phyloP scores from a whole-genome alignment of 371 early-diverging fungal genomes.

The Chytridium lagenaria region DNA sequence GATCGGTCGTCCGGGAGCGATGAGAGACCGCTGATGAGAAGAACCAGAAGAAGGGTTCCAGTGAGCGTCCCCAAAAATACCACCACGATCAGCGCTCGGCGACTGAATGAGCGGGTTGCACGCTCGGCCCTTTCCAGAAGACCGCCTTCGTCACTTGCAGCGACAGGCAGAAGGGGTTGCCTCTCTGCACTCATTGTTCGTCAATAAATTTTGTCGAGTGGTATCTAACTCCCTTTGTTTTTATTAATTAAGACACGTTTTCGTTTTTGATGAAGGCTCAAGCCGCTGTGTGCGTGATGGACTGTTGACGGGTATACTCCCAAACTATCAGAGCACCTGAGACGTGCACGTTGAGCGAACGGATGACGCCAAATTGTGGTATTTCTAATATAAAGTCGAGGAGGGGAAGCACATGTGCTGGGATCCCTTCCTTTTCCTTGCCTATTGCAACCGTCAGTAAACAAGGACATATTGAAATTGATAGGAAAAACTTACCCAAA shows the following conservation, averaged over 20 bases:
- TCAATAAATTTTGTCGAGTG: neutral
- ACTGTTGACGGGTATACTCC: slow-evolving; percentile 61
- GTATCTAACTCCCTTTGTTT: too few species aligned
- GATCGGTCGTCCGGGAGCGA: neutral
- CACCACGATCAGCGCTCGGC: neutral
- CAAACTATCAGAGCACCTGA: slow-evolving; percentile 66
- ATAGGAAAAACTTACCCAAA: slow-evolving; percentile 45
- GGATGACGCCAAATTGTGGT: slow-evolving; percentile 68
- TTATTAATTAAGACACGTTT: too few species aligned
- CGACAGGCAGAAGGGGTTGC: neutral
- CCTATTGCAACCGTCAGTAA: slow-evolving; percentile 39
- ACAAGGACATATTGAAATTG: neutral
- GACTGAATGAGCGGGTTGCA: neutral
- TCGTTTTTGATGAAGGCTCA: too few species aligned
- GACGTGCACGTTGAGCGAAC: slow-evolving; percentile 71
- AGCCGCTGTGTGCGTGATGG: neutral
- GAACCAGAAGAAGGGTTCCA: neutral
- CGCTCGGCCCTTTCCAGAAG: neutral
- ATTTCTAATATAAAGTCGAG: slow-evolving; percentile 69
- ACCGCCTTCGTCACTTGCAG: neutral
- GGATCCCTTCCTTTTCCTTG: slow-evolving; percentile 64
- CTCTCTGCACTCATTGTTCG: neutral
- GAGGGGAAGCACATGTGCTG: slow-evolving; percentile 61
- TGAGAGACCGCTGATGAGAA: neutral
- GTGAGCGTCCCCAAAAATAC: neutral